Evolutionary conservation across 2,329 filamentous ascomycete species (phyloP).

Genomic region (Camptophora hylomeconis): DNA sequence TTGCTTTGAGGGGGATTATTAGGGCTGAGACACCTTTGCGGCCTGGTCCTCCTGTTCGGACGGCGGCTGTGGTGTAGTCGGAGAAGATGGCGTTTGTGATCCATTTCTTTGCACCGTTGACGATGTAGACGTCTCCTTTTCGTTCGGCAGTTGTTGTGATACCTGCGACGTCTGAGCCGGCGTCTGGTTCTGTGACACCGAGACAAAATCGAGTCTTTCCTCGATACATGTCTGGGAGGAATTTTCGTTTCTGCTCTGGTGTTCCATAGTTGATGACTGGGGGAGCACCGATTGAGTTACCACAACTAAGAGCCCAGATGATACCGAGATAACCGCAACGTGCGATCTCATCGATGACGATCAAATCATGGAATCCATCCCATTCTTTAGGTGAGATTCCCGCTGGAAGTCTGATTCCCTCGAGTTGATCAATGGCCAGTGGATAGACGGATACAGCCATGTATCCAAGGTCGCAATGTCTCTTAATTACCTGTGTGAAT

Average conservation of each 20-base stretch:
- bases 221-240: constrained; percentile 43
- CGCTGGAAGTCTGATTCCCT: constrained; percentile 14
- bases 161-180: constrained; percentile 51
- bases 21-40: constrained; percentile 97
- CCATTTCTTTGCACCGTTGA: constrained; percentile 97
- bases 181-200: constrained; percentile 41
- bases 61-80: constrained; percentile 91
- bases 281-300: constrained; percentile 22
- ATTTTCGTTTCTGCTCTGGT: constrained; percentile 27
- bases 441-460: constrained; percentile 12
- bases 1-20: constrained; percentile 74
- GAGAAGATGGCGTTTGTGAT: constrained; percentile 98
- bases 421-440: constrained; percentile 3
- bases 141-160: constrained; percentile 46
- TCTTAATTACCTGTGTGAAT: no score
- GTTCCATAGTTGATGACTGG: constrained; percentile 21
- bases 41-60: constrained; percentile 52
- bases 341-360: constrained; percentile 26
- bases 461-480: constrained; percentile 5
- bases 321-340: constrained; percentile 23
- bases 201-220: constrained; percentile 47
- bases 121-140: constrained; percentile 38
- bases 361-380: constrained; percentile 26
- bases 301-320: constrained; percentile 22
- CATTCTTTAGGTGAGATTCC: constrained; percentile 21